Conservation (phyloP, 371 early-diverging fungal genomes). For the Smittium culicis region DNA sequence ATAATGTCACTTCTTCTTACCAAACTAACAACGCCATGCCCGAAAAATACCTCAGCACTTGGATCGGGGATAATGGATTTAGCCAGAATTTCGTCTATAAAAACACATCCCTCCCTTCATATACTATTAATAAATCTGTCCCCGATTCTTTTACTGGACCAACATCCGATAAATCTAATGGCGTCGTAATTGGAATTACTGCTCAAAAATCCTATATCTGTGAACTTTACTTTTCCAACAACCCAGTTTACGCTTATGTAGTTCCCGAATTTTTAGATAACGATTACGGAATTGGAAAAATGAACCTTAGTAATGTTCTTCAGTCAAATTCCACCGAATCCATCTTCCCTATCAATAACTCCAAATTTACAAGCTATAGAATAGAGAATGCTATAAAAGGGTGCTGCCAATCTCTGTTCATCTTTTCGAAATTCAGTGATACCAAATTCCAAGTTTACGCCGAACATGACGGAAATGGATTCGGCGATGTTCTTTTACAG, state of each 20-base stretch:
- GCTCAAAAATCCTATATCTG: slow-evolving; percentile 3
- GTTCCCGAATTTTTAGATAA: slow-evolving; percentile 5
- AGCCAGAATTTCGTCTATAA: neutral
- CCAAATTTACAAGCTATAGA: neutral
- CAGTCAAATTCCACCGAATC: slow-evolving; percentile 8
- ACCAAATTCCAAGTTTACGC: neutral
- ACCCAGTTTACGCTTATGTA: neutral
- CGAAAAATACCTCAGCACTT: neutral
- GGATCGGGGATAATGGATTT: neutral
- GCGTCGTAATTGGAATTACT: neutral
- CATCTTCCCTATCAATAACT: neutral
- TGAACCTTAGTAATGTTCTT: neutral
- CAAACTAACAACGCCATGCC: neutral
- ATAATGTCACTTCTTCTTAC: neutral
- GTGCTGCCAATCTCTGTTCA: slow-evolving; percentile 6
- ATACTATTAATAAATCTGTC: neutral
- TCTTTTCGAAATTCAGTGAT: neutral
- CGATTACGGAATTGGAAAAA: neutral
- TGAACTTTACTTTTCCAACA: slow-evolving; percentile 1
- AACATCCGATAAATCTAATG: neutral
- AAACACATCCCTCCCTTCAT: neutral
- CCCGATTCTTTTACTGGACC: neutral
- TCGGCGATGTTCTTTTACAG: neutral
- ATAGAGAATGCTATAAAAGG: neutral
- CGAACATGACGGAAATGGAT: slow-evolving; percentile 4